Evolutionary conservation across 768 basidiomycete species (phyloP), one percentile per base, ranked within the genome.

Genomic region (Amanita thiersii): DNA sequence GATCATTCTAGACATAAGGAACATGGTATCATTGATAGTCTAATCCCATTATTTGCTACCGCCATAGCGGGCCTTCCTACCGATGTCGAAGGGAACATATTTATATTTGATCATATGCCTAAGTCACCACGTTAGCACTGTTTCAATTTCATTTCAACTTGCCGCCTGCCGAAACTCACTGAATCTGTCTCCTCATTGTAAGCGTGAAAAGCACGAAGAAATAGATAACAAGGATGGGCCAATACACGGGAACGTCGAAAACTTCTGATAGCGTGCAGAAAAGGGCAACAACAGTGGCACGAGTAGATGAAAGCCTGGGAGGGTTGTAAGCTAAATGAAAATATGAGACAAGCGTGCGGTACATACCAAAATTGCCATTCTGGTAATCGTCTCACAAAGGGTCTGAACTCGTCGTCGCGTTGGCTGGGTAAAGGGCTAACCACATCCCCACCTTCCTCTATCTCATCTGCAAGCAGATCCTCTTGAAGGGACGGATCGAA

Each of bases 101-200:
- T 90, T 90, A 70, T 97, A 98, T 63, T 96, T 96, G 69, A 96
- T 85, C 94, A 98, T 98, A 63, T 99, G 94, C 54, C 90, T 93
- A 54, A 12, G n/a, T 35, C n/a, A n/a, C n/a, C n/a, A n/a, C n/a
- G n/a, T n/a, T n/a, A n/a, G n/a, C n/a, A n/a, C n/a, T n/a, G n/a
- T n/a, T n/a, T n/a, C n/a, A n/a, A n/a, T n/a, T n/a, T n/a, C n/a
- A n/a, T n/a, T n/a, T n/a, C n/a, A n/a, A n/a, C n/a, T n/a, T n/a
- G n/a, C n/a, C n/a, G n/a, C n/a, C 36, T 11, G 21, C 31, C 21
- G 12, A 37, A 2, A 74, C 91, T 54, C 59, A 94, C 91, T 90
- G 88, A 50, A 97, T 92, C 63, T 97, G 92, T 47, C 91, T 69
- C 48, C 92, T 77, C 90, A 99, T 94, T 3, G 94, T 98, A 52